Percentiles rank a stretch among this genome's conserved stretches.
Conservation (phyloP, 768 basidiomycete genomes). For the Daedaleopsis nitida region DNA sequence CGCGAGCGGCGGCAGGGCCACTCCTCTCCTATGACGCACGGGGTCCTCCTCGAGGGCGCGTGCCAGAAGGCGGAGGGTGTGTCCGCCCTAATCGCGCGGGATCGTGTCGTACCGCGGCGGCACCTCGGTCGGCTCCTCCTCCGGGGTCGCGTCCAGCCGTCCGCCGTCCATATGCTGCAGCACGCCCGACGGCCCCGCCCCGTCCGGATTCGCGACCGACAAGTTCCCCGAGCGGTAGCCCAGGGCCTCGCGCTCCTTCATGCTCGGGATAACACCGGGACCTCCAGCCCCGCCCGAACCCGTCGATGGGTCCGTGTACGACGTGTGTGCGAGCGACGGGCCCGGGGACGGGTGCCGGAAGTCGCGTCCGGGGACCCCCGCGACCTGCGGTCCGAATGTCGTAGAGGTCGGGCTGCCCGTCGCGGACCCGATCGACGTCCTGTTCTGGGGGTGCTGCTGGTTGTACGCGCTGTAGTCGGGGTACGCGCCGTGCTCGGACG, state of each 20-base stretch:
- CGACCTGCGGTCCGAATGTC: slow-evolving; percentile 11
- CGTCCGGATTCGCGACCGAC: slow-evolving; percentile 28
- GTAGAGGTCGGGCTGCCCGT: slow-evolving; percentile 12
- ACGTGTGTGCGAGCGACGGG: slow-evolving; percentile 25
- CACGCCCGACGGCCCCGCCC: slow-evolving; percentile 15
- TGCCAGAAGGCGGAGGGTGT: not conserved
- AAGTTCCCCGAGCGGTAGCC: slow-evolving; percentile 18
- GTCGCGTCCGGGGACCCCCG: slow-evolving; percentile 17
- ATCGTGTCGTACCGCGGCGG: slow-evolving; percentile 37
- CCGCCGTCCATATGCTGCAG: slow-evolving; percentile 35
- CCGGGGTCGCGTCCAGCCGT: slow-evolving; percentile 21
- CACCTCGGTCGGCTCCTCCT: slow-evolving; percentile 27
- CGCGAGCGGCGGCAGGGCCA: not conserved
- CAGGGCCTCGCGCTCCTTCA: slow-evolving; percentile 35
- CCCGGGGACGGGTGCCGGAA: slow-evolving; percentile 30
- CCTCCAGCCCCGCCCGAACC: slow-evolving; percentile 10
- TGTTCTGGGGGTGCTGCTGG: slow-evolving; percentile 6
- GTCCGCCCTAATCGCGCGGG: slow-evolving; percentile 18
- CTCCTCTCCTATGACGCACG: not conserved
- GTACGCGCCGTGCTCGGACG: slow-evolving; percentile 24
- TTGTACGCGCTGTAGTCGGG: slow-evolving; percentile 25
- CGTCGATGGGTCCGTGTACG: slow-evolving; percentile 11
- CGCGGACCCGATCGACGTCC: slow-evolving; percentile 4
- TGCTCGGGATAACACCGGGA: slow-evolving; percentile 21
- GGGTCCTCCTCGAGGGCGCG: not conserved